phyloP scores from a whole-genome alignment of 352 stramenopile species.

The Phytophthora boehmeriae region DNA sequence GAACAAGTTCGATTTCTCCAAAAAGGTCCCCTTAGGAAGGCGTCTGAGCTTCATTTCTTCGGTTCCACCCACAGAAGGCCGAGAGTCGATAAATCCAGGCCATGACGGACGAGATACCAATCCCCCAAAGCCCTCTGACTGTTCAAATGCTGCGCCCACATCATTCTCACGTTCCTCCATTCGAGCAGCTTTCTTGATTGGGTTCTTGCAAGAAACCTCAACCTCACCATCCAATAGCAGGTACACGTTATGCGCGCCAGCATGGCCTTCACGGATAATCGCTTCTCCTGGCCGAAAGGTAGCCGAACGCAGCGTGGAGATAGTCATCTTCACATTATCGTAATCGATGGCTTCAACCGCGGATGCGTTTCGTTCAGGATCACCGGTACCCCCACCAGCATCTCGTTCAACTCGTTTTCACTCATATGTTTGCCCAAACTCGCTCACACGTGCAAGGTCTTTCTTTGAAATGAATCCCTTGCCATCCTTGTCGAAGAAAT shows the following conservation, averaged over 20 bases:
- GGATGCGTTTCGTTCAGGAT: slow-evolving; percentile 64
- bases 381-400: slow-evolving; percentile 81
- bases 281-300: slow-evolving; percentile 68
- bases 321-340: slow-evolving; percentile 85
- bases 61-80: slow-evolving; percentile 15
- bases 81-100: slow-evolving; percentile 27
- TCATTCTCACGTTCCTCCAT: slow-evolving; percentile 15
- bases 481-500: slow-evolving; percentile 78
- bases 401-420: slow-evolving; percentile 82
- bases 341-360: slow-evolving; percentile 69
- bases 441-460: slow-evolving; percentile 75
- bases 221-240: slow-evolving; percentile 79
- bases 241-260: slow-evolving; percentile 77
- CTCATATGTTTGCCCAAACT: slow-evolving; percentile 75
- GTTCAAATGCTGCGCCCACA: slow-evolving; percentile 19
- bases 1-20: slow-evolving; percentile 83
- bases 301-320: slow-evolving; percentile 75
- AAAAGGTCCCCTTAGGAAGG: slow-evolving; percentile 76
- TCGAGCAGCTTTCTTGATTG: slow-evolving; percentile 45
- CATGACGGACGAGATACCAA: slow-evolving; percentile 32
- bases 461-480: slow-evolving; percentile 85
- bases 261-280: slow-evolving; percentile 78
- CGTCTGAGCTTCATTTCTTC: slow-evolving; percentile 66
- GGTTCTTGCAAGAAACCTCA: slow-evolving; percentile 80
- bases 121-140: slow-evolving; percentile 40